Conservation (phyloP, 2,329 filamentous ascomycete species). For the Paramyrothecium sp. region DNA sequence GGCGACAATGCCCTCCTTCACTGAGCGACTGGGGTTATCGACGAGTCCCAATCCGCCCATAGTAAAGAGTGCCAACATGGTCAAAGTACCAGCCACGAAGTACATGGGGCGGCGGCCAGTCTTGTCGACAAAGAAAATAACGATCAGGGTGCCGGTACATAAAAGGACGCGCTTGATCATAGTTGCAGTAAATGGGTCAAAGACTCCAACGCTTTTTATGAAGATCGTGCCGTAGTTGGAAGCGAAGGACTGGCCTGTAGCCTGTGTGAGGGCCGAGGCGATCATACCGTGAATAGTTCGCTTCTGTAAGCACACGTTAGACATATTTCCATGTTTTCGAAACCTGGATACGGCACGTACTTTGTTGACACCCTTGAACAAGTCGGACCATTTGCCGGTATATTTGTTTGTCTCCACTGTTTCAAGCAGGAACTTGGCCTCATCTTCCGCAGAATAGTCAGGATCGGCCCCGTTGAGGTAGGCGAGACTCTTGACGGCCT, state of each 20-base stretch:
- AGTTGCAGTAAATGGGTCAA: slow-evolving; percentile 23
- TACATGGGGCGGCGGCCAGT: slow-evolving; percentile 4
- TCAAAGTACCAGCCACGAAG: slow-evolving; percentile 14
- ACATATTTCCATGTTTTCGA: no score
- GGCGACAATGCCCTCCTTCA: slow-evolving; percentile 19
- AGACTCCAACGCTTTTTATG: slow-evolving; percentile 14
- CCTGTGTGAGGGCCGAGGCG: slow-evolving; percentile 4
- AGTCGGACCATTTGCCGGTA: background rate
- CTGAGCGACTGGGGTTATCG: background rate
- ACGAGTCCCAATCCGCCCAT: slow-evolving; percentile 22
- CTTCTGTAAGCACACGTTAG: no score
- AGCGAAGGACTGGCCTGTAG: slow-evolving; percentile 16
- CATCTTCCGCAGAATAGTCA: slow-evolving; percentile 13
- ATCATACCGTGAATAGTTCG: background rate
- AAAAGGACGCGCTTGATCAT: slow-evolving; percentile 12
- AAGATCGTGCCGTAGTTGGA: slow-evolving; percentile 19
- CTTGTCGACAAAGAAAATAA: background rate
- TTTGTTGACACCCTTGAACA: background rate
- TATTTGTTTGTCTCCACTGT: background rate
- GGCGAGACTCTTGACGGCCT: slow-evolving; percentile 10
- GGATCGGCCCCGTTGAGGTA: slow-evolving; percentile 9
- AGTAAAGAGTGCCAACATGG: slow-evolving; percentile 15
- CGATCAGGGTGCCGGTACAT: background rate
- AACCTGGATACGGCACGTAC: no score
- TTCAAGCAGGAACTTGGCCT: slow-evolving; percentile 5